Evolutionary conservation across 495 filamentous ascomycete genomes (phyloP).

Genomic region (Neurospora sp.): DNA sequence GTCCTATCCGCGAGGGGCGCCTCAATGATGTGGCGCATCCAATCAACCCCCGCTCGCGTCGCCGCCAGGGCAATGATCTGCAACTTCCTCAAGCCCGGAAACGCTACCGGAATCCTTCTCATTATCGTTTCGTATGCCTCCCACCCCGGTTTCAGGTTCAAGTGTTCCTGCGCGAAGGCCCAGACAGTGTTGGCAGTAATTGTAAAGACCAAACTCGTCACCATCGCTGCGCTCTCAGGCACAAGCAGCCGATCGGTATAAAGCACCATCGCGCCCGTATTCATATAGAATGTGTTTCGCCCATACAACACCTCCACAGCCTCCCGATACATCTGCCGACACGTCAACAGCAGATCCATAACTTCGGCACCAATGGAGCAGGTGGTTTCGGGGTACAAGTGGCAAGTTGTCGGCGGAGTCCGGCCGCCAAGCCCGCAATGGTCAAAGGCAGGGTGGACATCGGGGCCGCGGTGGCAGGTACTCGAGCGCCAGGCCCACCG

Average conservation of each 20-base stretch:
- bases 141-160: slow-evolving; percentile 3
- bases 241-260: slow-evolving; percentile 1
- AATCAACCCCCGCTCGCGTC: background rate
- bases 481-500: slow-evolving; percentile 12
- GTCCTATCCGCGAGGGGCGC: background rate
- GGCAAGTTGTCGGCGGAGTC: slow-evolving; percentile 6
- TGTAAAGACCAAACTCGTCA: background rate
- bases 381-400: background rate
- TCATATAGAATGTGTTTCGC: slow-evolving; percentile 12
- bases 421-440: slow-evolving; percentile 6
- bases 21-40: background rate
- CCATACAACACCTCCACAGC: slow-evolving; percentile 12
- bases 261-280: slow-evolving; percentile 2
- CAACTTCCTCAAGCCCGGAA: slow-evolving; percentile 4
- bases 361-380: slow-evolving; percentile 5
- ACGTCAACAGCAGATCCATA: slow-evolving; percentile 3
- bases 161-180: slow-evolving; percentile 6
- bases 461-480: slow-evolving; percentile 12
- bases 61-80: background rate
- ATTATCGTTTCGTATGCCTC: slow-evolving; percentile 5
- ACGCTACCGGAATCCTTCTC: slow-evolving; percentile 1
- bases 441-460: slow-evolving; percentile 3
- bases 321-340: slow-evolving; percentile 12
- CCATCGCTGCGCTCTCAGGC: background rate
- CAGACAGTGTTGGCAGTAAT: slow-evolving; percentile 1